Evolutionary conservation across 192 early-diverging fungal species (phyloP).

Genomic region (Umbelopsis ramanniana): DNA sequence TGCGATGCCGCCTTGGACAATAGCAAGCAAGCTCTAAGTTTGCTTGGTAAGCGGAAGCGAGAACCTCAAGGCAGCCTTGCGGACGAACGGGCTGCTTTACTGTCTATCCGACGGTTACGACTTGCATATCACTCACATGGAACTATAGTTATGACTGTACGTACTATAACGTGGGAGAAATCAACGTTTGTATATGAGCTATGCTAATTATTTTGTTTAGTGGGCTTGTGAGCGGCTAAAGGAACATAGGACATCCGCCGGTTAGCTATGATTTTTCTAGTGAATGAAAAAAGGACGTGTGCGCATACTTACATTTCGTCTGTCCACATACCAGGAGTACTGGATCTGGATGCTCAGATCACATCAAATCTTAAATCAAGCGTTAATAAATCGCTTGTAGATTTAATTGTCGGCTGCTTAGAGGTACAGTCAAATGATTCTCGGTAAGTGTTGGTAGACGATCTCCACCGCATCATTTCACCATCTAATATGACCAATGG

Average conservation of each 20-base stretch:
- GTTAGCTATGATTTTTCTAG: neutral
- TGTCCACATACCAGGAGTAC: neutral
- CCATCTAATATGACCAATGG: no score
- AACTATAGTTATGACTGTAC: neutral
- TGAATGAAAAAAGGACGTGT: neutral
- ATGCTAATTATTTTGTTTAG: neutral
- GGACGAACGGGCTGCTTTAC: neutral
- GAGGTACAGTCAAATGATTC: neutral
- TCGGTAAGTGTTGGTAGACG: neutral
- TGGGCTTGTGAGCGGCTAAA: constrained; percentile 12
- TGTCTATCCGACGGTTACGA: neutral
- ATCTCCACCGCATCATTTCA: neutral
- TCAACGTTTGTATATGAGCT: no score
- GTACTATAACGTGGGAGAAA: neutral
- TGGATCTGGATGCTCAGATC: neutral
- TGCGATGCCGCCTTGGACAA: neutral
- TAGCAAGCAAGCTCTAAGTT: neutral
- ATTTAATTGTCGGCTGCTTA: neutral
- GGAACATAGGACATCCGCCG: neutral
- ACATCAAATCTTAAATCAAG: neutral
- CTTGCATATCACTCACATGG: constrained; percentile 12
- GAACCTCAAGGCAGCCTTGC: neutral
- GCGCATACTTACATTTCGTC: no score
- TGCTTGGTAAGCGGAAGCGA: neutral
- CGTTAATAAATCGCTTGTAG: neutral